Evolutionary conservation across 2,329 filamentous ascomycete genomes (phyloP), one percentile per base, ranked within the genome.

Genomic region (Penicillium sp.): DNA sequence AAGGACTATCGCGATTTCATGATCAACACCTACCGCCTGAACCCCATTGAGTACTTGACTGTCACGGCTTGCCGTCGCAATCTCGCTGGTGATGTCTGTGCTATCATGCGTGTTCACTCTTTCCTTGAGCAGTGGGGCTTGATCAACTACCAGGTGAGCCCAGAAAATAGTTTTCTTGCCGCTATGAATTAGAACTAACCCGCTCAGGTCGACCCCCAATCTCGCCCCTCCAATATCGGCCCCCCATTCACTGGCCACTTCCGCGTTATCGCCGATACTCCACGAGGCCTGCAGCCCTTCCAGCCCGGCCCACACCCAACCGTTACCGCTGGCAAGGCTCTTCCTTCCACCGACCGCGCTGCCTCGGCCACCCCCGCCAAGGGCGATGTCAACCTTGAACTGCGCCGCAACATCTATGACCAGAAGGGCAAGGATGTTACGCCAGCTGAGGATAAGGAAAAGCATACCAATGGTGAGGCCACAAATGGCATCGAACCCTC

Each of bases 1-100:
- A 98, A 98, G 80, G 95, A 99, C 76, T 99, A 99, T 79, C 90
- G 95, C 70, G 95, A 99, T 75, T 99, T 99, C 76, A 99, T 99
- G 95, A 93, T 99, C 82, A 99, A 99, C 82, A 98, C 95, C 15
- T 99, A 99, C 80, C 90, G 95, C 40, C 83, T 99, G 60, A 99
- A 98, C 75, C 95, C 95, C 5, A 86, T 93, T 58, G 95, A 99
- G 78, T 99, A 99, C 74, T 85, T 99, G 59, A 99, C 95, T 5
- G 94, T 99, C 58, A 99, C 95, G 12, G 95, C 95, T 55, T 99
- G 95, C 76, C 87, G 95, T 66, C 88, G 95, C 69, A 99, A 99
- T 77, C 81, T 99, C 73, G 95, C 95, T 24, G 95, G 95, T 67
- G 95, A 99, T 79, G 95, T 99, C 35, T 99, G 95, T 81, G 94